Evolutionary conservation across 345 rosid genomes (phyloP), one percentile per base, ranked within the genome.

Genomic region (Boechera divaricarpa): DNA sequence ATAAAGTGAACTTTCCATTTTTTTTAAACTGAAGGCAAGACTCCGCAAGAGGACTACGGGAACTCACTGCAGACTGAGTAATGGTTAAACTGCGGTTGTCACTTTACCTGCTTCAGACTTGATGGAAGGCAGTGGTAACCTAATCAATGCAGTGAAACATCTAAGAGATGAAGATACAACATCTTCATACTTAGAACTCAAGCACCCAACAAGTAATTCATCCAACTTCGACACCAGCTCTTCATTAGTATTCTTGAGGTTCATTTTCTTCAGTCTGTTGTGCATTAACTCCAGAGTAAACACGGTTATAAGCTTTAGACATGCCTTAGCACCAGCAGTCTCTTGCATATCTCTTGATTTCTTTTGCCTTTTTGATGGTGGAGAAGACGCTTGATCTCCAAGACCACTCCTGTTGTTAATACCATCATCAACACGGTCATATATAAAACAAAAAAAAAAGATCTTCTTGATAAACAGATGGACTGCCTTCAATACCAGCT

Each of bases 151-250:
- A 69, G 86, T 77, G 75, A 93, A 89, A 68, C 98, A 91, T 77
- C 86, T 86, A 57, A 87, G 77, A 33, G 91, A 87, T 49, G 86
- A 79, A n/a, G 94, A 82, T 47, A 93, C 66, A 73, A 90, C 73
- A 64, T 90, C 90, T 86, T 91, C 94, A 74, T 89, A 88, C 78
- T 87, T 87, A 9, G 94, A 88, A 82, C 87, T 84, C 90, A 93
- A 82, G 84, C 96, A 88, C 56, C 72, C 72, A 49, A 89, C 87
- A 52, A 91, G 81, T 73, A 88, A 76, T 77, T 71, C 80, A 81
- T 91, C 94, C 91, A 91, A 74, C 94, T 69, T 90, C 3, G 96
- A 84, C 45, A 88, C 60, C 35, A 86, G 74, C 44, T 80, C 70
- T 67, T 63, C 82, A 77, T 83, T 78, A 64, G 74, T 75, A 72